Conservation (phyloP, 176 grass and related monocot genomes). For the Oryza glumipatula region DNA sequence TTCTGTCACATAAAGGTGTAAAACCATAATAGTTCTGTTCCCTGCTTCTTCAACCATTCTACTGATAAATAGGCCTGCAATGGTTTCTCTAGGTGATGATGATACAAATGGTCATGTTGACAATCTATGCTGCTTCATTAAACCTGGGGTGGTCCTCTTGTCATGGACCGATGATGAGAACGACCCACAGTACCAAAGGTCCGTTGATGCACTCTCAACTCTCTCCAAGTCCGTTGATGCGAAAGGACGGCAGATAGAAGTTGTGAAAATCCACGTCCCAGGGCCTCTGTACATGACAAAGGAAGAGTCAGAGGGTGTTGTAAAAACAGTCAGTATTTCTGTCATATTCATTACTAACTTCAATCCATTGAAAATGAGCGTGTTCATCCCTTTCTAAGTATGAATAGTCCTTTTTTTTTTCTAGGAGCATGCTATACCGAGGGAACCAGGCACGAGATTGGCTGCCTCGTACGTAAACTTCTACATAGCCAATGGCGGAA, state of each 20-base stretch:
- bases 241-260: slow-evolving; percentile 59
- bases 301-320: slow-evolving; percentile 72
- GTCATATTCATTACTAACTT: background rate
- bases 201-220: slow-evolving; percentile 71
- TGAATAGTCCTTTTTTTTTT: background rate
- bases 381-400: background rate
- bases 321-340: slow-evolving; percentile 41
- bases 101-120: slow-evolving; percentile 95
- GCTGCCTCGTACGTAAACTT: slow-evolving; percentile 94
- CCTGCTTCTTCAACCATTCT: background rate
- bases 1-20: background rate
- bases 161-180: slow-evolving; percentile 77
- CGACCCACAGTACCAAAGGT: slow-evolving; percentile 75
- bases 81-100: slow-evolving; percentile 63
- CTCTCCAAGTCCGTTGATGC: slow-evolving; percentile 61
- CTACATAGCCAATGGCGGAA: slow-evolving; percentile 76
- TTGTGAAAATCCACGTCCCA: slow-evolving; percentile 86
- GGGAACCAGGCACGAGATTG: slow-evolving; percentile 64
- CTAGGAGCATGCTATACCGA: slow-evolving; percentile 69
- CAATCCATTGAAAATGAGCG: background rate
- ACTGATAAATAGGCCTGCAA: slow-evolving; percentile 9
- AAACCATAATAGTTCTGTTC: background rate
- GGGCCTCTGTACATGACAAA: slow-evolving; percentile 86
- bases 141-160: slow-evolving; percentile 72
- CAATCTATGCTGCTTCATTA: slow-evolving; percentile 88